Conservation (phyloP, 345 rosid species). For the Bruguiera sexangula region DNA sequence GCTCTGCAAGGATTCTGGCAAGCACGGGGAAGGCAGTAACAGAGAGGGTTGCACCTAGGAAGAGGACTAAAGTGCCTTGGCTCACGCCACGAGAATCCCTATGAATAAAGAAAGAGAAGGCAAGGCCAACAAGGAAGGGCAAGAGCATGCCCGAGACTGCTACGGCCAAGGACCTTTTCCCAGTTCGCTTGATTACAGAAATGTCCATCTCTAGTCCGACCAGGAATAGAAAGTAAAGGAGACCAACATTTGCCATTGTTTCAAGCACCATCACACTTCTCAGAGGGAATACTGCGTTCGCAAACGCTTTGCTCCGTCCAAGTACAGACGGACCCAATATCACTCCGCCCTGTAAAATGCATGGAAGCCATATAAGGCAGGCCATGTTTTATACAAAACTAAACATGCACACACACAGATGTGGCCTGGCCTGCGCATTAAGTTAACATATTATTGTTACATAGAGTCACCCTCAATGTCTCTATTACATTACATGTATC, state of each 20-base stretch:
- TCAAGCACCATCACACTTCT: conserved; percentile 94
- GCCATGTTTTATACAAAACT: too few species aligned
- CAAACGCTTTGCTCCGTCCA: conserved; percentile 41
- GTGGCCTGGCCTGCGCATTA: too few species aligned
- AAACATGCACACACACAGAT: too few species aligned
- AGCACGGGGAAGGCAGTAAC: conserved; percentile 95
- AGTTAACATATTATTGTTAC: too few species aligned
- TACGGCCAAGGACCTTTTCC: conserved; percentile 55
- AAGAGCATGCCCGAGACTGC: conserved; percentile 79
- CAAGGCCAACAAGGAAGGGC: conserved; percentile 60
- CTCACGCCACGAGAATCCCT: background rate
- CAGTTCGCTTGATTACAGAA: conserved; percentile 56
- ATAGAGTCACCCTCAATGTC: too few species aligned
- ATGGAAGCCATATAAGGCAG: background rate
- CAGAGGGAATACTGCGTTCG: conserved; percentile 56
- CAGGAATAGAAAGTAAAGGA: conserved; percentile 78
- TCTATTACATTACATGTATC: too few species aligned
- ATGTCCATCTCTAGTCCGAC: conserved; percentile 96
- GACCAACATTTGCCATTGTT: conserved; percentile 93
- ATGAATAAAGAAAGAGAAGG: conserved; percentile 49
- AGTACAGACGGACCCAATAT: conserved; percentile 80
- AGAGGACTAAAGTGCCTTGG: conserved; percentile 60
- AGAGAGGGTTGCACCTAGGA: conserved; percentile 85
- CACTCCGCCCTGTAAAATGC: conserved; percentile 64
- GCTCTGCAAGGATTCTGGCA: conserved; percentile 83